These are phyloP conservation scores for Phoenix roebelenii DNA, from an alignment of 176 grass and related monocot genomes.

Conservation along the genomic window DNA sequence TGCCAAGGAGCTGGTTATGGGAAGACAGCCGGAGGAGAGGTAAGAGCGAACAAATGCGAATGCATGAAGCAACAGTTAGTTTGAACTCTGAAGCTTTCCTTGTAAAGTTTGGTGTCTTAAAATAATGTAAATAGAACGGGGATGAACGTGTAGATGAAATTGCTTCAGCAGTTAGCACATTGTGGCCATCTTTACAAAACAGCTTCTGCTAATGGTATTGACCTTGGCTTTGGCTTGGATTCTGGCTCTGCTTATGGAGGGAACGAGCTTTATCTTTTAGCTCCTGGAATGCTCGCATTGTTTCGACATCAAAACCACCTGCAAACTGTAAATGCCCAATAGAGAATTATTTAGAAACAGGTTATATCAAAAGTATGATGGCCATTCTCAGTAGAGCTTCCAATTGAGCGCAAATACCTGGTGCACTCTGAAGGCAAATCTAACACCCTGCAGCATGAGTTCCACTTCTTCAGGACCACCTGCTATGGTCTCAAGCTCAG, in stretches of 20 bases:
- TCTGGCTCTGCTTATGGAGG: conserved; percentile 42
- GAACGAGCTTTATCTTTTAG: conserved; percentile 83
- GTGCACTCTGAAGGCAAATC: conserved; percentile 95
- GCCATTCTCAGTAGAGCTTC: too few species aligned
- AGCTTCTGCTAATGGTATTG: conserved; percentile 33
- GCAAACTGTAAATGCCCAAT: conserved; percentile 50
- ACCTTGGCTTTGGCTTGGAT: conserved; percentile 29
- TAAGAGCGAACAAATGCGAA: background rate
- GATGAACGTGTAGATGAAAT: background rate
- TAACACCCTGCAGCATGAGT: conserved; percentile 91
- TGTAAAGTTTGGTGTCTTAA: too few species aligned
- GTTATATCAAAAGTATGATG: too few species aligned
- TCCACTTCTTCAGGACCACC: conserved; percentile 80
- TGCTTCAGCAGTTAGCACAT: background rate
- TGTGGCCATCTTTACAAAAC: conserved; percentile 12
- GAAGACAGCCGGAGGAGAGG: conserved; percentile 12
- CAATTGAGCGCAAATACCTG: conserved; percentile 38
- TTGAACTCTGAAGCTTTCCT: too few species aligned
- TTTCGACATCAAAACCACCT: conserved; percentile 82
- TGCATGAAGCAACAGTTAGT: too few species aligned
- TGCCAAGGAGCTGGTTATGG: conserved; percentile 50
- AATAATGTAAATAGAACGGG: conserved; percentile 8
- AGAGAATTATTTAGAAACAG: background rate
- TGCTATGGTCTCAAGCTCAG: conserved; percentile 51
- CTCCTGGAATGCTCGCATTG: conserved; percentile 92